Base-by-base conservation (phyloP, 345 rosid genomes). In the Capsella bursapastoris region DNA sequence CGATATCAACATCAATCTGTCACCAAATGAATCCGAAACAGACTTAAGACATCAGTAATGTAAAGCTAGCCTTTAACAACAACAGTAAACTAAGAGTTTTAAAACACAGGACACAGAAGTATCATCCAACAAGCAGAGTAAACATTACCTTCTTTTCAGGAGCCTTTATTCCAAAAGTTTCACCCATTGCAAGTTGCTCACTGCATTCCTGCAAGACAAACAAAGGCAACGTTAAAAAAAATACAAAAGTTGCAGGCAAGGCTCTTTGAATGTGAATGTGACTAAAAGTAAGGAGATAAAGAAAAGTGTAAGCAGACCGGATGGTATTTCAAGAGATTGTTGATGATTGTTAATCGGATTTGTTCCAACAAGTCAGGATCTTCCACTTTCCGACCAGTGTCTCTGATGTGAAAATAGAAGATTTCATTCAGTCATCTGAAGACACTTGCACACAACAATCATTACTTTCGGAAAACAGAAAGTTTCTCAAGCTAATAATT, bases 371-470 rank as follows among this genome's bases (percentile, higher is more conserved):
- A 50, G 75, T 95, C 97, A 66, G 96, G 93, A 83, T 95, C 96
- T 75, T 95, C 99, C 84, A 95, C 97, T 83, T 95, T 95, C 66
- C 99, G 91, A 52, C 99, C 99, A 66, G 85, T 80, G 60, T 86
- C 93, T 80, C 97, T 87, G 72, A 37, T 76, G 81, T 72, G 27
- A 66, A 73, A 70, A 61, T 3, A 70, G 43, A 52, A 37, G 56
- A 57, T 61, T 29, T 29, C 58, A 1, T 60, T 48, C 57, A 43
- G 55, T 47, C 44, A 50, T 22, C 75, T 29, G 44, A 28, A 62
- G 77, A 6, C 15, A 55, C 41, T 44, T 28, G 22, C 50, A 56
- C 13, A 65, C 10, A 48, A 32, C 41, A 66, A 32, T 31, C 37
- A 57, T 35, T 25, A n/a, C 0, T 12, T 51, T 52, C 55, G 0